Conservation (phyloP, 2,329 filamentous ascomycete species). For the Ceratocystis ficicola region DNA sequence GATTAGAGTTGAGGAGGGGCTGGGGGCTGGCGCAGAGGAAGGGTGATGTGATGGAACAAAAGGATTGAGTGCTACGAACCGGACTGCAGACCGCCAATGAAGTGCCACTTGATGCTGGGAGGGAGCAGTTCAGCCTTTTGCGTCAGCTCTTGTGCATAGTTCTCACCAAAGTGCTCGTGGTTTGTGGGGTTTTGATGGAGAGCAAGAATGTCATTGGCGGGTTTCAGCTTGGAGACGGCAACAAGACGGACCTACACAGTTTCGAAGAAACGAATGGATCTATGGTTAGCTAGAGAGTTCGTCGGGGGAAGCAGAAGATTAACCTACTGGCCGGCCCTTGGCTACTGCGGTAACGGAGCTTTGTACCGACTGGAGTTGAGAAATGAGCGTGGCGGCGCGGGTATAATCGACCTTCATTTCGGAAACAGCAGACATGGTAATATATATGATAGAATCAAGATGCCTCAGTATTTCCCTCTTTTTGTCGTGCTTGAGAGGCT, state of each 20-base stretch:
- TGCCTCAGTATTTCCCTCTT: background rate
- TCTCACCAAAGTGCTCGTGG: slow-evolving; percentile 84
- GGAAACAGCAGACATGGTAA: slow-evolving; percentile 10
- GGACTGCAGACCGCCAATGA: slow-evolving; percentile 87
- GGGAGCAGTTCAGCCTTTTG: slow-evolving; percentile 79
- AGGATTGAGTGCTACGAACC: slow-evolving; percentile 29
- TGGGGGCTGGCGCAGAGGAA: slow-evolving; percentile 11
- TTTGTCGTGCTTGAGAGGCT: background rate
- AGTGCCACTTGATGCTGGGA: slow-evolving; percentile 74
- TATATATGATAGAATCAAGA: background rate
- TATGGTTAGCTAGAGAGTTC: background rate
- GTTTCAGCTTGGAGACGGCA: slow-evolving; percentile 93
- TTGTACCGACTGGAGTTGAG: slow-evolving; percentile 50
- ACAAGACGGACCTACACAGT: slow-evolving; percentile 61
- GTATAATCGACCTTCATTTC: slow-evolving; percentile 51
- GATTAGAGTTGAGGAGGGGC: background rate
- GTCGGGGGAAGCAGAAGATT: background rate
- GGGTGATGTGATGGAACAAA: background rate
- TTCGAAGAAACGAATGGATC: background rate
- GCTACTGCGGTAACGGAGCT: slow-evolving; percentile 45
- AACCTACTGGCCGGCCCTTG: slow-evolving; percentile 42
- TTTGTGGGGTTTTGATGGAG: slow-evolving; percentile 51
- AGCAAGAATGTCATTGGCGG: slow-evolving; percentile 77
- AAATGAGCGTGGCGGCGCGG: slow-evolving; percentile 49
- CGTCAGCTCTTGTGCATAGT: slow-evolving; percentile 81